These are phyloP conservation scores for Leishmania gerbilli DNA, from an alignment of 208 protist species.

Conservation along the genomic window DNA sequence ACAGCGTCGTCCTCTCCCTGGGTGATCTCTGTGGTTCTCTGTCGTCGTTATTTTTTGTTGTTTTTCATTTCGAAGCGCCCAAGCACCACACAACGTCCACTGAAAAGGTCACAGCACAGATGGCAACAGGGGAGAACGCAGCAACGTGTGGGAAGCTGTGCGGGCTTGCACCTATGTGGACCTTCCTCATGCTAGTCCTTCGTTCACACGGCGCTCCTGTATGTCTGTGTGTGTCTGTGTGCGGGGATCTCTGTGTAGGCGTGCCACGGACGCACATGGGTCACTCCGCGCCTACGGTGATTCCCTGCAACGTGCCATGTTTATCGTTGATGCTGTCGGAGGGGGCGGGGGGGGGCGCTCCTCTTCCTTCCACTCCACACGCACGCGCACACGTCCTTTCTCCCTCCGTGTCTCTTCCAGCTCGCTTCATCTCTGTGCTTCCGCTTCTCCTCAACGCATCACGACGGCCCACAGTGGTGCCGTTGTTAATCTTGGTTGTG, in stretches of 20 bases:
- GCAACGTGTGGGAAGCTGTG: too few species aligned
- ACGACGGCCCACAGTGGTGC: too few species aligned
- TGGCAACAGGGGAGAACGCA: too few species aligned
- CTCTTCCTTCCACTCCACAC: conserved; percentile 8
- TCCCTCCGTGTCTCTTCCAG: background rate
- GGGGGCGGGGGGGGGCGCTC: background rate
- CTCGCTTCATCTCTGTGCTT: too few species aligned
- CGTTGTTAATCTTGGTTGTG: too few species aligned
- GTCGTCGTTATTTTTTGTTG: too few species aligned
- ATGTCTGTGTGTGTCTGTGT: background rate
- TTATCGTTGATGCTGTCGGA: background rate
- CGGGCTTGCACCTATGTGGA: background rate
- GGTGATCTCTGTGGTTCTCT: too few species aligned
- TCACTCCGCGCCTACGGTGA: background rate
- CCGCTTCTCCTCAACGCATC: too few species aligned
- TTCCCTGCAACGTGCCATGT: background rate
- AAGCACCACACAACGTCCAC: too few species aligned
- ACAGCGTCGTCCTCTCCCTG: too few species aligned
- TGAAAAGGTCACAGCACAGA: too few species aligned
- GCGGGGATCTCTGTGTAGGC: background rate
- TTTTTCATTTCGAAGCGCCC: too few species aligned
- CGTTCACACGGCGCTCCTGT: background rate
- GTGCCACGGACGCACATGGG: background rate
- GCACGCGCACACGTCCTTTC: conserved; percentile 2
- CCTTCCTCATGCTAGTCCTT: background rate